Evolutionary conservation across 805 yeast genomes (phyloP).

Genomic region (Cyberlindnera misumaiensis): DNA sequence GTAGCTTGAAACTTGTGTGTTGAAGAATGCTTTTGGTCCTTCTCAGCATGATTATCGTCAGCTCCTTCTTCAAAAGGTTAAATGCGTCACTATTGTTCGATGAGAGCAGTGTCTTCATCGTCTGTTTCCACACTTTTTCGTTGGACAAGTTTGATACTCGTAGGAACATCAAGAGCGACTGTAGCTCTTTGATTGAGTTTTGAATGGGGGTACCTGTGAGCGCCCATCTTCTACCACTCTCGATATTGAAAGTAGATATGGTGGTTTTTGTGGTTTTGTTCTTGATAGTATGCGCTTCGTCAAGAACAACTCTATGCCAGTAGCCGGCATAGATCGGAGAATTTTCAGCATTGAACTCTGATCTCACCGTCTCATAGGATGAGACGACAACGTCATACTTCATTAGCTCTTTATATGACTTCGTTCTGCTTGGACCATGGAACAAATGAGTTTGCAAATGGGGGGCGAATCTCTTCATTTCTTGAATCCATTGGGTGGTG

Average conservation of each 20-base stretch:
- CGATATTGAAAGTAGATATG: constrained; percentile 36
- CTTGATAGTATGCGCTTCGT: constrained; percentile 60
- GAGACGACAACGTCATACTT: constrained; percentile 59
- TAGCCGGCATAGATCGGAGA: constrained; percentile 24
- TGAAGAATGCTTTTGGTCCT: constrained; percentile 36
- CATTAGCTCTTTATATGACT: constrained; percentile 31
- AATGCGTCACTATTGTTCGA: constrained; percentile 32
- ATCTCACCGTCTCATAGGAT: constrained; percentile 53
- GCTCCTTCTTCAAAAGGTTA: constrained; percentile 26
- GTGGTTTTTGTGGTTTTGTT: constrained; percentile 41
- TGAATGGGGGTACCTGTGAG: constrained; percentile 64
- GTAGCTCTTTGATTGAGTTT: constrained; percentile 46
- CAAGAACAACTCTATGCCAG: constrained; percentile 50
- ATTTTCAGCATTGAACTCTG: constrained; percentile 21
- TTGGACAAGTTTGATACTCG: constrained; percentile 26
- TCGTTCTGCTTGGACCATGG: constrained; percentile 40
- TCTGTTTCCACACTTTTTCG: constrained; percentile 22
- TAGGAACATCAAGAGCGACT: constrained; percentile 40
- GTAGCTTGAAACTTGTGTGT: constrained; percentile 15
- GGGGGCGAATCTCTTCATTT: constrained; percentile 46
- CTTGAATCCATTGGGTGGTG: constrained; percentile 66
- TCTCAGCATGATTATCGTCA: constrained; percentile 35
- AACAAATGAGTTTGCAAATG: constrained; percentile 42
- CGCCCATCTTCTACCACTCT: constrained; percentile 45
- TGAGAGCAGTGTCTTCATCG: constrained; percentile 26